These are phyloP conservation scores for Leishmania martiniquensis DNA, from an alignment of 208 protist genomes.

Conservation along the genomic window DNA sequence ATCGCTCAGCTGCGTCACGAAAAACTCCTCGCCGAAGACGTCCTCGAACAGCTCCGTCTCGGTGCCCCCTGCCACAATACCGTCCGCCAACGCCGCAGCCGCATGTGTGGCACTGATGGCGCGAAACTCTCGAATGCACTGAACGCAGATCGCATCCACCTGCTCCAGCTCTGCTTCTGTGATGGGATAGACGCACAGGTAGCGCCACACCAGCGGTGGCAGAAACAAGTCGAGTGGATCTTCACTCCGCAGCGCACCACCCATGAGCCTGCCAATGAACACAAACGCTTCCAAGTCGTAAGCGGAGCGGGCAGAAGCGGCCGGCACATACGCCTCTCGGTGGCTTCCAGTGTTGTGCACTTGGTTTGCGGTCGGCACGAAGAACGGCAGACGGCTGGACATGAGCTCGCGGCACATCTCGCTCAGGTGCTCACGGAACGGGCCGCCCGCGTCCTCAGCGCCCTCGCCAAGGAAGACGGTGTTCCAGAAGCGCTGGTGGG, in stretches of 20 bases:
- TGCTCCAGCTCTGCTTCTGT: constrained; percentile 71
- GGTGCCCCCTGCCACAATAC: constrained; percentile 8
- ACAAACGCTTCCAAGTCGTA: constrained; percentile 74
- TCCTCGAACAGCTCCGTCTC: constrained; percentile 74
- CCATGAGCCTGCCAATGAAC: constrained; percentile 96
- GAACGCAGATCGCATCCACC: constrained; percentile 84
- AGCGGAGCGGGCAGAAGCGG: constrained; percentile 55
- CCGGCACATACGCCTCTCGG: constrained; percentile 90
- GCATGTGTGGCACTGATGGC: constrained; percentile 31
- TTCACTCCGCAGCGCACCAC: constrained; percentile 90
- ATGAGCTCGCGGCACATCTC: constrained; percentile 94
- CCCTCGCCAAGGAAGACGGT: constrained; percentile 93
- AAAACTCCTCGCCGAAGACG: constrained; percentile 85
- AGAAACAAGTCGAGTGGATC: constrained; percentile 92
- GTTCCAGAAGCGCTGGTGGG: constrained; percentile 87
- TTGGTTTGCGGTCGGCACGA: constrained; percentile 93
- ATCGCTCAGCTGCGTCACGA: constrained; percentile 86
- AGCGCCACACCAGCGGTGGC: constrained; percentile 93
- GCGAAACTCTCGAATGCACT: constrained; percentile 87
- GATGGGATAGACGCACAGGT: constrained; percentile 69
- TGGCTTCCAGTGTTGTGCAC: constrained; percentile 83
- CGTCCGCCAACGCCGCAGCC: constrained; percentile 1
- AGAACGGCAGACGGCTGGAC: constrained; percentile 76
- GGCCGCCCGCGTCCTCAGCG: constrained; percentile 94
- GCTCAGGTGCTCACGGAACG: constrained; percentile 92